Percentiles rank a stretch among this genome's conserved stretches.
phyloP scores from a whole-genome alignment of 805 yeast genomes.

The Monosporozyma aerobia region DNA sequence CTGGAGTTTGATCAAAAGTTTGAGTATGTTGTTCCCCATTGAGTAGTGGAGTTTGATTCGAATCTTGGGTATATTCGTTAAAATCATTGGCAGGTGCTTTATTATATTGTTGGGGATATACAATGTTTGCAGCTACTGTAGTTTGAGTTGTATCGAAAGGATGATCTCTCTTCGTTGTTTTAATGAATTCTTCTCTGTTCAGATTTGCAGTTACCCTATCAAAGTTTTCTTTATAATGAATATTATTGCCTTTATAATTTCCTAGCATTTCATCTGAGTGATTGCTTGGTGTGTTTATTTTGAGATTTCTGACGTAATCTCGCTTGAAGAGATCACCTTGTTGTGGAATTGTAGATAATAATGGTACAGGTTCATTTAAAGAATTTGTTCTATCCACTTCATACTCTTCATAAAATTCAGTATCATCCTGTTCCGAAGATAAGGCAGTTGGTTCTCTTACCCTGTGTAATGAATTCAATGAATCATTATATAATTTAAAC shows the following conservation, averaged over 20 bases:
- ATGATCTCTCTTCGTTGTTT: not conserved
- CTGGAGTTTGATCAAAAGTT: not conserved
- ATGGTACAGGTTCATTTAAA: not conserved
- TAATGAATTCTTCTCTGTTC: not conserved
- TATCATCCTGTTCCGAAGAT: not conserved
- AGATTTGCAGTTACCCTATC: not conserved
- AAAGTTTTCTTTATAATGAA: not conserved
- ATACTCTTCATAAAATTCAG: not conserved
- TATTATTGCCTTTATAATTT: not conserved
- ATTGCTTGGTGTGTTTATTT: not conserved
- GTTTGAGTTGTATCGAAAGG: not conserved
- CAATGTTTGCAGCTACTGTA: not conserved
- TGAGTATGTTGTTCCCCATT: not conserved
- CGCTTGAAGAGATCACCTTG: not conserved
- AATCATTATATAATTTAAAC: slow-evolving; percentile 3
- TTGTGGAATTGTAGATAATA: not conserved
- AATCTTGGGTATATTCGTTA: not conserved
- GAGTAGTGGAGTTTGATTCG: not conserved
- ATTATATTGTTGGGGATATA: not conserved
- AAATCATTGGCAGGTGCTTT: not conserved
- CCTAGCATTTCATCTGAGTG: not conserved
- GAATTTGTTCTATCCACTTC: not conserved
- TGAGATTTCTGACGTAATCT: not conserved
- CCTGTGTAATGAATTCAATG: not conserved
- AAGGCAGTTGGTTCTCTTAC: not conserved